phyloP scores from a whole-genome alignment of 2,329 filamentous ascomycete genomes.

The Fusarium sp. region DNA sequence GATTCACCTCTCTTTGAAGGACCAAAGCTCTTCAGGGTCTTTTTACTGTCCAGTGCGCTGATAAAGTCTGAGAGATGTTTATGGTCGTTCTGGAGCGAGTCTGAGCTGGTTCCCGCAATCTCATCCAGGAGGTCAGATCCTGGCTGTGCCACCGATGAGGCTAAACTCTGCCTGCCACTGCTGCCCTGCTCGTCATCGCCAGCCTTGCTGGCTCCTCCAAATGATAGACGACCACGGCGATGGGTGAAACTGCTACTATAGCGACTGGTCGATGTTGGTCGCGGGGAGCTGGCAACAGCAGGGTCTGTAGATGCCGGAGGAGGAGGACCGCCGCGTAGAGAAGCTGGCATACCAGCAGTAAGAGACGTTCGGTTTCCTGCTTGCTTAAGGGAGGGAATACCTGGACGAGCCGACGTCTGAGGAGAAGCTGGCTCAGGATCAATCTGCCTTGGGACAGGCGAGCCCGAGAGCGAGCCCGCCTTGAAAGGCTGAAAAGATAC shows the following conservation, averaged over 20 bases:
- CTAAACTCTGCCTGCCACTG: conserved; percentile 81
- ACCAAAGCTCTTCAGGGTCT: conserved; percentile 84
- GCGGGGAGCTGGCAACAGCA: conserved; percentile 79
- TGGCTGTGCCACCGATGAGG: conserved; percentile 75
- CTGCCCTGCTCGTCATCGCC: conserved; percentile 78
- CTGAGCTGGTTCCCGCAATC: conserved; percentile 70
- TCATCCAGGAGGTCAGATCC: conserved; percentile 83
- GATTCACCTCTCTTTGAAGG: conserved; percentile 72
- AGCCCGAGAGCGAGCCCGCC: conserved; percentile 91
- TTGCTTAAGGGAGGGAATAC: conserved; percentile 59
- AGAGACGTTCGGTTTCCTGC: conserved; percentile 76
- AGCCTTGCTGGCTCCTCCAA: conserved; percentile 74
- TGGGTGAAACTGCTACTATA: conserved; percentile 97
- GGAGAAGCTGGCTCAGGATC: conserved; percentile 67
- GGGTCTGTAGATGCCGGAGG: conserved; percentile 64
- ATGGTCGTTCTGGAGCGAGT: conserved; percentile 79
- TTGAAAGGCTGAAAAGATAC: conserved; percentile 97
- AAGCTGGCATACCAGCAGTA: conserved; percentile 79
- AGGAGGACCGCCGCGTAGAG: conserved; percentile 73
- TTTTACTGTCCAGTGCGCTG: conserved; percentile 86
- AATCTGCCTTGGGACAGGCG: conserved; percentile 67
- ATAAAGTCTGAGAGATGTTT: conserved; percentile 95
- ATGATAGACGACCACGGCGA: conserved; percentile 79
- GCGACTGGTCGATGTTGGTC: conserved; percentile 78
- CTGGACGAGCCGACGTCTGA: conserved; percentile 59